These are phyloP conservation scores for Daedaleopsis sinensis DNA, from an alignment of 768 basidiomycete genomes.

Conservation along the genomic window DNA sequence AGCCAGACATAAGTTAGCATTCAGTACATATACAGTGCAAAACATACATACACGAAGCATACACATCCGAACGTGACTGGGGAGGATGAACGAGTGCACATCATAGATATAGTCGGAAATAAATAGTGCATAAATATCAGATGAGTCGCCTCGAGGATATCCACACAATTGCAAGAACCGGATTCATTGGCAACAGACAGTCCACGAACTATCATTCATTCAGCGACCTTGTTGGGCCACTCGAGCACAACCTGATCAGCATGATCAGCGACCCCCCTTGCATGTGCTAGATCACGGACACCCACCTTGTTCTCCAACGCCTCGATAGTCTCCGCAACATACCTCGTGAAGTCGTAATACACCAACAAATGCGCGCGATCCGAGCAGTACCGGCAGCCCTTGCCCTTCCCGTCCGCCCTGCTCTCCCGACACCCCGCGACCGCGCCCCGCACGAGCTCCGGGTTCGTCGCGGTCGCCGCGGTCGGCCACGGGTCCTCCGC, in stretches of 20 bases:
- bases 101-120: background rate
- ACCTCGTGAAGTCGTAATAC: background rate
- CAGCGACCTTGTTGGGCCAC: background rate
- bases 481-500: background rate
- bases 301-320: background rate
- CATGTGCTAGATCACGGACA: background rate
- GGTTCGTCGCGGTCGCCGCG: background rate
- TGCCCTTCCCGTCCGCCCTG: background rate
- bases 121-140: background rate
- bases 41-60: no score
- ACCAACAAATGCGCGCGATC: background rate
- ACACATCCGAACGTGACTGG: no score
- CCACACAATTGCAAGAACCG: background rate
- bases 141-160: background rate
- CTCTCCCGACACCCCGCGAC: background rate
- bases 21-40: no score
- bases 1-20: no score
- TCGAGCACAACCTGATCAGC: background rate
- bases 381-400: background rate
- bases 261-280: background rate
- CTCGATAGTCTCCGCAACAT: background rate
- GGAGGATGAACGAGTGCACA: no score
- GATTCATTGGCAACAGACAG: background rate
- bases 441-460: background rate
- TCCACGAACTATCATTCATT: background rate